A percentile compares a stretch with the other conserved stretches of the same genome.
These are phyloP conservation scores for Pseudodiploospora longispora DNA, from an alignment of 2,329 filamentous ascomycete genomes.

Conservation along the genomic window DNA sequence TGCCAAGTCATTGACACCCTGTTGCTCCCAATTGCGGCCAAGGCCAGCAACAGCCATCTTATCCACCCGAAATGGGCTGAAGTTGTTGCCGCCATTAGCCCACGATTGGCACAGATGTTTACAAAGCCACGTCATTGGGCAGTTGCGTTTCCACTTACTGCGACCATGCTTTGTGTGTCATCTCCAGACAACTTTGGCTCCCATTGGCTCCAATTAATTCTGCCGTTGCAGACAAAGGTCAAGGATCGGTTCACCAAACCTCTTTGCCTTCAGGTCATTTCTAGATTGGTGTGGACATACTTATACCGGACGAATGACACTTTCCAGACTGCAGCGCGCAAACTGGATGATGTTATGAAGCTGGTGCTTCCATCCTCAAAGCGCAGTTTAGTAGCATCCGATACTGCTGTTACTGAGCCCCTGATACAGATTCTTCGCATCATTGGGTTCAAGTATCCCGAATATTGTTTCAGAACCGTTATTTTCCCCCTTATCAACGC, in stretches of 20 bases:
- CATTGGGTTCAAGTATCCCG: slow-evolving; percentile 87
- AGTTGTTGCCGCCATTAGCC: slow-evolving; percentile 70
- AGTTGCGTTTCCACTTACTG: slow-evolving; percentile 79
- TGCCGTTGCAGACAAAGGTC: slow-evolving; percentile 68
- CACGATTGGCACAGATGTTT: slow-evolving; percentile 75
- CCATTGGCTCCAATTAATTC: slow-evolving; percentile 79
- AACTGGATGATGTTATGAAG: slow-evolving; percentile 82
- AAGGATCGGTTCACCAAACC: slow-evolving; percentile 76
- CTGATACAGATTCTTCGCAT: slow-evolving; percentile 90
- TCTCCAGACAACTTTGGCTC: slow-evolving; percentile 72
- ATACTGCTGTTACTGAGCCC: slow-evolving; percentile 77
- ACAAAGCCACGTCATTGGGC: slow-evolving; percentile 89
- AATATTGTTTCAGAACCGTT: slow-evolving; percentile 84
- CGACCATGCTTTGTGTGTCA: slow-evolving; percentile 80
- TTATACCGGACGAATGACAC: slow-evolving; percentile 76
- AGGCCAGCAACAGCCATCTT: slow-evolving; percentile 66
- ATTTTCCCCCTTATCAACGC: slow-evolving; percentile 95
- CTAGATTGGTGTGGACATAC: slow-evolving; percentile 88
- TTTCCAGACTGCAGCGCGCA: slow-evolving; percentile 58
- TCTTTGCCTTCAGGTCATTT: slow-evolving; percentile 80
- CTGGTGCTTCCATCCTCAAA: slow-evolving; percentile 75
- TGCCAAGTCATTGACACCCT: slow-evolving; percentile 86
- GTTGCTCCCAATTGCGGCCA: slow-evolving; percentile 77
- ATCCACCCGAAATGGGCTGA: slow-evolving; percentile 78
- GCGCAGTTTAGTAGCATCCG: slow-evolving; percentile 72